Evolutionary conservation across 148 eudicot genomes (phyloP), one percentile per base, ranked within the genome.

Genomic region (Polygonum aviculare): DNA sequence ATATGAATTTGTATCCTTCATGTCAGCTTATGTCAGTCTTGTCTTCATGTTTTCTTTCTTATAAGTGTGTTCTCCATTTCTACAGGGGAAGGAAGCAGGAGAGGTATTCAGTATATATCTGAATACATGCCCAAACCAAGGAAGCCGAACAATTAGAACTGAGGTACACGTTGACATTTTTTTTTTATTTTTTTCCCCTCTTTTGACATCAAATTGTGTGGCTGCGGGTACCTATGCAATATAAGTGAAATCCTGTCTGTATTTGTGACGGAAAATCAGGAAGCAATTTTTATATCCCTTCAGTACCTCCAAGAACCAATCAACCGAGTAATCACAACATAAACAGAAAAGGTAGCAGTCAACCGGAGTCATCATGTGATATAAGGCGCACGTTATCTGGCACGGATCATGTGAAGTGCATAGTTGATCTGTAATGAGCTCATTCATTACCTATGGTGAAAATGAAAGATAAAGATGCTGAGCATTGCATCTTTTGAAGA

Each of bases 241-340:
- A 65, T 48, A 45, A 33, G 35, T 31, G 6, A 3, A 3, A 15
- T 62, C 72, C 9, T 67, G 15, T 60, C 7, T 41, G 57, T 47
- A 50, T 65, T 15, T 73, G 33, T 52, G 72, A 60, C 19, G 15
- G 74, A 36, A 38, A 63, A 76, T 83, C 94, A 95, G 98, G 98
- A 95, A 83, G 98, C 98, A 7, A 76, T 95, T 78, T 87, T 95
- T 62, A 92, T 95, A 79, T 91, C 86, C 35, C 98, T 95, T 19
- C 98, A 95, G 78, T 95, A 89, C 81, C 93, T 92, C 73, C 98
- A 92, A 89, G 97, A 92, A 86, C 96, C 97, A 55, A 85, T 95
- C 60, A 75, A 55, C 72, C 89, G 87, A 59, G 93, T 84, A 49
- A 81, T 70, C 84, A 84, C 78, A 45, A 2, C 19, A 41, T 72